Evolutionary conservation across 2,329 filamentous ascomycete species (phyloP).

Genomic region (Microcyclospora pomicola): DNA sequence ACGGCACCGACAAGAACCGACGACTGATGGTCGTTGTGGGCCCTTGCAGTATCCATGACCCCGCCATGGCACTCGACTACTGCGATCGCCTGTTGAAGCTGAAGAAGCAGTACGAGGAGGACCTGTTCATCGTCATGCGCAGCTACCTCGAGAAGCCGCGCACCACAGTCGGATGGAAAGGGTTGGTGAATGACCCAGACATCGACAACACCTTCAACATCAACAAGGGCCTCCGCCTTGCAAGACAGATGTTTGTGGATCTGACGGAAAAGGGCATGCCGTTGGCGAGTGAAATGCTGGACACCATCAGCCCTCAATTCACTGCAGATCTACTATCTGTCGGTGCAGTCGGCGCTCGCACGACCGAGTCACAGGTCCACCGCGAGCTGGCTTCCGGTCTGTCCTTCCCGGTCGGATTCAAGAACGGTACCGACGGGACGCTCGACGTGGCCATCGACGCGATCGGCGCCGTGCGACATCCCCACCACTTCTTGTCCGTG

Average conservation of each 20-base stretch:
- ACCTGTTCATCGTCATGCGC: slow-evolving; percentile 92
- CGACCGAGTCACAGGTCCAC: slow-evolving; percentile 91
- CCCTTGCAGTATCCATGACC: slow-evolving; percentile 95
- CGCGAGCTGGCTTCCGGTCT: slow-evolving; percentile 86
- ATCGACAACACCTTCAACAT: slow-evolving; percentile 98
- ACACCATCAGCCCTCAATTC: slow-evolving; percentile 96
- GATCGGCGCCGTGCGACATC: slow-evolving; percentile 80
- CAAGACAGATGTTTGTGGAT: slow-evolving; percentile 84
- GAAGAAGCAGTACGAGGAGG: slow-evolving; percentile 77
- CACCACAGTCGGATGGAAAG: slow-evolving; percentile 98
- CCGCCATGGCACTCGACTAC: slow-evolving; percentile 79
- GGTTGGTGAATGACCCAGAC: slow-evolving; percentile 94
- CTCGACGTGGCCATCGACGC: slow-evolving; percentile 86
- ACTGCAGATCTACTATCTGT: slow-evolving; percentile 82
- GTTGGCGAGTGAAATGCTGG: slow-evolving; percentile 92
- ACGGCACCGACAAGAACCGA: slow-evolving; percentile 42
- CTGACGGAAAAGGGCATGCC: slow-evolving; percentile 88
- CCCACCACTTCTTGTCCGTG: slow-evolving; percentile 93
- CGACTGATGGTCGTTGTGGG: slow-evolving; percentile 70
- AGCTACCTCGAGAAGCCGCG: slow-evolving; percentile 97
- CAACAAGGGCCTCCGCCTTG: slow-evolving; percentile 84
- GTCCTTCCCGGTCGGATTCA: slow-evolving; percentile 97
- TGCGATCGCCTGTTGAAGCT: slow-evolving; percentile 68
- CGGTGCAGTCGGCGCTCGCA: slow-evolving; percentile 88
- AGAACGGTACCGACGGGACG: slow-evolving; percentile 93